Evolutionary conservation across 2,329 filamentous ascomycete species (phyloP).

Genomic region (Exophiala mesophila): DNA sequence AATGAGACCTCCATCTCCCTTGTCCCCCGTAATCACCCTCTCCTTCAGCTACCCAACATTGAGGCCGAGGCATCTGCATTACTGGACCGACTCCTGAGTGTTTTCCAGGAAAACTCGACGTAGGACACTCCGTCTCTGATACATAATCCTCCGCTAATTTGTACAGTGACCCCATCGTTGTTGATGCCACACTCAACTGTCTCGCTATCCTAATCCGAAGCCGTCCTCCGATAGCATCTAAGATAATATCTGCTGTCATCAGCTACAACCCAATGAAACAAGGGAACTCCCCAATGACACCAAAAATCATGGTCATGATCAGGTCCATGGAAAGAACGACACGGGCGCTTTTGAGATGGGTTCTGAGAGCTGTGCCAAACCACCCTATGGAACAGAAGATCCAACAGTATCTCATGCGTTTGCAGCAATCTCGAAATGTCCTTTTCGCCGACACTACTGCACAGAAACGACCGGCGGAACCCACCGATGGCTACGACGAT

Average conservation of each 20-base stretch:
- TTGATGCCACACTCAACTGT: conserved; percentile 88
- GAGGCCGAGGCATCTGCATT: conserved; percentile 91
- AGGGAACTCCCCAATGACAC: conserved; percentile 69
- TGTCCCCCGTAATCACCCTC: conserved; percentile 74
- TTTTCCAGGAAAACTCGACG: conserved; percentile 83
- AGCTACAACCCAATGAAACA: conserved; percentile 88
- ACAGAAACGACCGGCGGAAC: conserved; percentile 73
- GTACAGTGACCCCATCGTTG: conserved; percentile 72
- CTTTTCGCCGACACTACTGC: conserved; percentile 65
- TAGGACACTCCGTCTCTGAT: too few species aligned
- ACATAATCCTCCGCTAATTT: conserved; percentile 4
- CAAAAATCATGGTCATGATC: conserved; percentile 73
- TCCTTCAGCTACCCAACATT: conserved; percentile 72
- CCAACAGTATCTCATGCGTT: conserved; percentile 78
- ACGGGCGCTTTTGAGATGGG: conserved; percentile 73
- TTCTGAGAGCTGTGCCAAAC: conserved; percentile 79
- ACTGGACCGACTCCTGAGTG: conserved; percentile 77
- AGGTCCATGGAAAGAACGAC: conserved; percentile 95
- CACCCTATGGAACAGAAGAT: conserved; percentile 72
- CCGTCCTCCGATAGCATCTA: conserved; percentile 73
- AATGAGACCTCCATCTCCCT: conserved; percentile 83
- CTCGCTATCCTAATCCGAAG: conserved; percentile 77
- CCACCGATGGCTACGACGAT: conserved; percentile 65
- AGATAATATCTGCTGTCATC: conserved; percentile 78
- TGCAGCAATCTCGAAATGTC: conserved; percentile 72